These are phyloP conservation scores for Colletotrichum musicola DNA, from an alignment of 2,329 filamentous ascomycete genomes.

Conservation along the genomic window DNA sequence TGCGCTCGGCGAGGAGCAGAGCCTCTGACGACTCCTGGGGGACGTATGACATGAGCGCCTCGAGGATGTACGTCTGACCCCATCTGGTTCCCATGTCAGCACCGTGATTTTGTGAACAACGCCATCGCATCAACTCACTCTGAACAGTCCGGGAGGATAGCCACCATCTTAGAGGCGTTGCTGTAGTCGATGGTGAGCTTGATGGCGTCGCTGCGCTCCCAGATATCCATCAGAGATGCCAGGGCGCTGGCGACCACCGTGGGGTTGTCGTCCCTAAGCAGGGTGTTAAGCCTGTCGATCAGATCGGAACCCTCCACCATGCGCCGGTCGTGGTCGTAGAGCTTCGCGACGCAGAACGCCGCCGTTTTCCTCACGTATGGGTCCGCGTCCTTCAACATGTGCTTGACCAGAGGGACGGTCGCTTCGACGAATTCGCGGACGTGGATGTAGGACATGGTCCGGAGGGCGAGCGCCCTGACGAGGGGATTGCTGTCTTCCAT, in stretches of 20 bases:
- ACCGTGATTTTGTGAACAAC: not conserved
- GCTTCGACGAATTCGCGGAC: slow-evolving; percentile 96
- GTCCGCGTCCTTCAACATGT: slow-evolving; percentile 85
- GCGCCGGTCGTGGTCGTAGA: slow-evolving; percentile 95
- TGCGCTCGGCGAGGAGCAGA: slow-evolving; percentile 89
- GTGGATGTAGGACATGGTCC: slow-evolving; percentile 98
- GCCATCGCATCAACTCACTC: slow-evolving; percentile 72
- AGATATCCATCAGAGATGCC: slow-evolving; percentile 94
- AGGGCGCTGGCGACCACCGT: slow-evolving; percentile 96
- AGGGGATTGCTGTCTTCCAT: slow-evolving; percentile 94
- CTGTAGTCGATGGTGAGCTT: slow-evolving; percentile 98
- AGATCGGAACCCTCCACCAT: slow-evolving; percentile 92
- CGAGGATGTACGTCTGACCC: slow-evolving; percentile 98
- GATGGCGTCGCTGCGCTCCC: slow-evolving; percentile 97
- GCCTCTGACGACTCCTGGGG: slow-evolving; percentile 93
- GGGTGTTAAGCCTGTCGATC: slow-evolving; percentile 89
- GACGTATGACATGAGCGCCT: slow-evolving; percentile 97
- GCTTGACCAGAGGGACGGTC: slow-evolving; percentile 86
- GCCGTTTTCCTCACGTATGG: slow-evolving; percentile 98
- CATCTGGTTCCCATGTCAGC: slow-evolving; percentile 69
- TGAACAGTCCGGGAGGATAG: slow-evolving; percentile 95
- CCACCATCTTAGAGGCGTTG: slow-evolving; percentile 98
- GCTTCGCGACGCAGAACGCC: slow-evolving; percentile 94
- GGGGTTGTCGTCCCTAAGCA: slow-evolving; percentile 95
- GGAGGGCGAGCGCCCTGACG: slow-evolving; percentile 89